phyloP scores from a whole-genome alignment of 257 asterid species.

The Solanum sejunctum region DNA sequence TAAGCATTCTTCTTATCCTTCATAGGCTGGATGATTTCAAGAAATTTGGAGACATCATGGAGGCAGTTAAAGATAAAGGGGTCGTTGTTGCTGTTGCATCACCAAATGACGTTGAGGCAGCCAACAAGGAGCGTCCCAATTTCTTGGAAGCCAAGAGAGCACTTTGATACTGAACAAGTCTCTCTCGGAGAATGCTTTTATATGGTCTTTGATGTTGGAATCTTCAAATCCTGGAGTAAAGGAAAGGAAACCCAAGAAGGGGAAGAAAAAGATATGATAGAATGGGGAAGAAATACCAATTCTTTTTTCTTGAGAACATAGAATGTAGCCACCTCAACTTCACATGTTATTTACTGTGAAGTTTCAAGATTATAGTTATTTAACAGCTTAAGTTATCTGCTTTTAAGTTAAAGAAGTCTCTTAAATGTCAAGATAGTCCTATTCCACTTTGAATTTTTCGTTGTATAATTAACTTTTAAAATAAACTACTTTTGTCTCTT shows the following conservation, averaged over 20 bases:
- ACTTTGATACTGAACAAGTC: conserved; percentile 20
- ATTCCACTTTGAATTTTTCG: background rate
- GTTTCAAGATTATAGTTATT: background rate
- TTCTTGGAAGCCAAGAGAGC: conserved; percentile 82
- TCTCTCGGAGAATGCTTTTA: background rate
- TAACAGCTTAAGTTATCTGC: background rate
- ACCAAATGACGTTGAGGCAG: conserved; percentile 71
- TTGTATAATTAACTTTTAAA: background rate
- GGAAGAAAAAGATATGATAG: background rate
- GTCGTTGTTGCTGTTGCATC: conserved; percentile 91
- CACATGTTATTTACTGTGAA: background rate
- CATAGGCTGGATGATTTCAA: conserved; percentile 74
- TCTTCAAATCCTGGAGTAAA: background rate
- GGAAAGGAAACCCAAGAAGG: background rate
- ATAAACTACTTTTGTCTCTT: background rate
- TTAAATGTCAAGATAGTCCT: background rate
- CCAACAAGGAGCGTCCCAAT: conserved; percentile 48
- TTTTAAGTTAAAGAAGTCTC: background rate
- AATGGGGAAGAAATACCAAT: background rate
- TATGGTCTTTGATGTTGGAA: background rate
- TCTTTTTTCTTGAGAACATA: background rate
- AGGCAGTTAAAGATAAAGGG: conserved; percentile 67
- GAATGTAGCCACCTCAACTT: background rate
- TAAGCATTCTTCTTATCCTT: background rate
- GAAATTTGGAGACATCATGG: conserved; percentile 72